phyloP scores from a whole-genome alignment of 2,329 filamentous ascomycete species.

The Diaporthe sp. region DNA sequence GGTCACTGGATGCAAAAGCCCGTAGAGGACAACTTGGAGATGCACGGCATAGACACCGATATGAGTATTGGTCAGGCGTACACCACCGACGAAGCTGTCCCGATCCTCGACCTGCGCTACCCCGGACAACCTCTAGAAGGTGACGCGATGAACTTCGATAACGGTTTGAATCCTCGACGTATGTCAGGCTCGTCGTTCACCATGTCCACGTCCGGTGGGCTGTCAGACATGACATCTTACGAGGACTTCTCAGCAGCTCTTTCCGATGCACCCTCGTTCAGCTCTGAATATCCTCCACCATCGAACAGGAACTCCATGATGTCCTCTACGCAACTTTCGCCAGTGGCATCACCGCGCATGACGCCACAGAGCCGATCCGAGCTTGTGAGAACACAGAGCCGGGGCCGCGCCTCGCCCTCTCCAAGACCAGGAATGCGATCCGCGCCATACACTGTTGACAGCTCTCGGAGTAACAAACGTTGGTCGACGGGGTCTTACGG shows the following conservation, averaged over 20 bases:
- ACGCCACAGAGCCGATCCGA: slow-evolving; percentile 72
- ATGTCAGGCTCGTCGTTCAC: slow-evolving; percentile 83
- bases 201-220: slow-evolving; percentile 75
- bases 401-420: slow-evolving; percentile 79
- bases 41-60: slow-evolving; percentile 69
- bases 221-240: slow-evolving; percentile 79
- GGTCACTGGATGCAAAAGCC: slow-evolving; percentile 68
- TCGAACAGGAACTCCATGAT: slow-evolving; percentile 80
- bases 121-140: slow-evolving; percentile 62
- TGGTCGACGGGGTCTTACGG: slow-evolving; percentile 85
- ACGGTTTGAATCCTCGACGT: slow-evolving; percentile 69
- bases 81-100: slow-evolving; percentile 73
- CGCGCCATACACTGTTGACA: slow-evolving; percentile 79
- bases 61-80: slow-evolving; percentile 74
- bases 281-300: slow-evolving; percentile 75
- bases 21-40: slow-evolving; percentile 69
- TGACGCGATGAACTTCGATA: slow-evolving; percentile 65
- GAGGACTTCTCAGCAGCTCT: slow-evolving; percentile 78
- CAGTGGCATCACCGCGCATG: slow-evolving; percentile 79
- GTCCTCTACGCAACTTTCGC: slow-evolving; percentile 79
- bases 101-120: slow-evolving; percentile 73
- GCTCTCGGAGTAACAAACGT: slow-evolving; percentile 73
- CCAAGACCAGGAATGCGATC: slow-evolving; percentile 77
- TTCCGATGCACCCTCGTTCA: slow-evolving; percentile 77
- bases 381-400: slow-evolving; percentile 74